Evolutionary conservation across 169 alveolate genomes (phyloP).

Genomic region (Eimeria sp.): DNA sequence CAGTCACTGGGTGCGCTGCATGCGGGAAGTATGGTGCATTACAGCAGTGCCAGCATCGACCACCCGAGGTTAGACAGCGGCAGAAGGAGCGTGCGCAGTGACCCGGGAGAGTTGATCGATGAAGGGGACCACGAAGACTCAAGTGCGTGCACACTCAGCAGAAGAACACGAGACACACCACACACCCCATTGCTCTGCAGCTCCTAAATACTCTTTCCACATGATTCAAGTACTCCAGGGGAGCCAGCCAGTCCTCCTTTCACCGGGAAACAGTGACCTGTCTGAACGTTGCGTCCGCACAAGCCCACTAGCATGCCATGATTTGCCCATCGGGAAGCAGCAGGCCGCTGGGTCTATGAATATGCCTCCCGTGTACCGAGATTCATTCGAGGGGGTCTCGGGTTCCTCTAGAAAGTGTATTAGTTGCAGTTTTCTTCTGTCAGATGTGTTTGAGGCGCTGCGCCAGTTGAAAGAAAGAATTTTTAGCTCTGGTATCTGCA

Average conservation of each 20-base stretch:
- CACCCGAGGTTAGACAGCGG: neutral
- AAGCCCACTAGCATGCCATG: neutral
- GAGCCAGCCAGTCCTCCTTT: neutral
- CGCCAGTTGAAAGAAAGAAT: neutral
- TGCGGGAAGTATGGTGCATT: neutral
- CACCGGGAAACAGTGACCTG: neutral
- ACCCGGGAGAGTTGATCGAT: conserved; percentile 3
- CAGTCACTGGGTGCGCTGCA: conserved; percentile 13
- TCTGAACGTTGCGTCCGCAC: neutral
- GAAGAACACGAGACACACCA: neutral
- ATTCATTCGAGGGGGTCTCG: neutral
- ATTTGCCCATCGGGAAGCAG: neutral
- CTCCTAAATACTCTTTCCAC: neutral
- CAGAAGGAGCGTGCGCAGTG: conserved; percentile 32
- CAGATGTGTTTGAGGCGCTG: neutral
- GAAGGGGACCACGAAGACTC: neutral
- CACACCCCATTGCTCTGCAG: neutral
- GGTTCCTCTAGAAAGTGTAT: neutral
- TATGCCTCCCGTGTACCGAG: neutral
- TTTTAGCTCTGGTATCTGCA: neutral
- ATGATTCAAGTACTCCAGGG: neutral
- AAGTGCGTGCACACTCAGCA: neutral
- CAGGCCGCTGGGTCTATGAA: neutral
- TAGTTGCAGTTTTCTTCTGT: neutral
- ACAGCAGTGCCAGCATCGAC: neutral